Conservation (phyloP, 805 yeast genomes). For the Candida adriatica region DNA sequence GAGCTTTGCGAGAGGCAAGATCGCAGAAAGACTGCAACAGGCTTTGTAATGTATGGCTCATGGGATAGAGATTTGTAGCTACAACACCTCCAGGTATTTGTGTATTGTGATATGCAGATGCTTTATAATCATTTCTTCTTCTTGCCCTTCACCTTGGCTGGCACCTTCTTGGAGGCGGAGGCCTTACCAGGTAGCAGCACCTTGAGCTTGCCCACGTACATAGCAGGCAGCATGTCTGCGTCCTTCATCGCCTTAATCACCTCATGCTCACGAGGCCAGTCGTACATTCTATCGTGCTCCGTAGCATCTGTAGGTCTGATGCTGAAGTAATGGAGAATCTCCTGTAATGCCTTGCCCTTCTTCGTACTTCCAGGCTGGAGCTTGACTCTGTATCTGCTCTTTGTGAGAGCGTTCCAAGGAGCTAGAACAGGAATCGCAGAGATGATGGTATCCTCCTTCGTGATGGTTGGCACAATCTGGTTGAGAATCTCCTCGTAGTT, state of each 20-base stretch:
- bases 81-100: no score
- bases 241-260: conserved; percentile 50
- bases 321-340: conserved; percentile 53
- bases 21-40: conserved; percentile 45
- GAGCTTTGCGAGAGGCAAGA: conserved; percentile 77
- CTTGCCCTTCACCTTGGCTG: conserved; percentile 7
- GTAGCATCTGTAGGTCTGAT: conserved; percentile 39
- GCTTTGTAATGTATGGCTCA: no score
- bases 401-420: conserved; percentile 79
- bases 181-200: conserved; percentile 48
- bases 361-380: conserved; percentile 72
- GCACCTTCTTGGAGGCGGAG: conserved; percentile 19
- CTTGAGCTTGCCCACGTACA: conserved; percentile 70
- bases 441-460: conserved; percentile 41
- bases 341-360: conserved; percentile 80
- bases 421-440: conserved; percentile 84
- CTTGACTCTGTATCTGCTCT: conserved; percentile 76
- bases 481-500: conserved; percentile 36
- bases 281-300: conserved; percentile 41
- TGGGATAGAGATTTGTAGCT: no score
- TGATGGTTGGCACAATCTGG: conserved; percentile 27
- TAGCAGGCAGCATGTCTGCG: conserved; percentile 55
- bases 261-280: conserved; percentile 68
- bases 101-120: no score
- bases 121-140: conserved; percentile 5